A percentile compares a stretch with the other conserved stretches of the same genome.
These are phyloP conservation scores for Mycena haematopus DNA, from an alignment of 768 basidiomycete species.

Conservation along the genomic window DNA sequence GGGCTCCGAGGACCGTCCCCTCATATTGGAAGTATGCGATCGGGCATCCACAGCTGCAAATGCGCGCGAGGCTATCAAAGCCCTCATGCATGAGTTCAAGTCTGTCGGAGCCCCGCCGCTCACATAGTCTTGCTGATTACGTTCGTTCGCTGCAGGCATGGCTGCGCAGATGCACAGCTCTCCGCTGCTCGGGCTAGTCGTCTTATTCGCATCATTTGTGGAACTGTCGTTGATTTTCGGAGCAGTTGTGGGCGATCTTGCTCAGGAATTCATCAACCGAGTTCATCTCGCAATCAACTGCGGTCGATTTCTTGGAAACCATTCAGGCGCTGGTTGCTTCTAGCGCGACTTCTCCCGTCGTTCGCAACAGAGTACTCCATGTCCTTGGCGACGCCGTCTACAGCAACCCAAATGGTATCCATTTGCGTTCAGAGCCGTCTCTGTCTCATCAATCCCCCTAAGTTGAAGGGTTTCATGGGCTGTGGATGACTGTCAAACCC, in stretches of 20 bases:
- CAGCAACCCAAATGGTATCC: slow-evolving; percentile 17
- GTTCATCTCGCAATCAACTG: slow-evolving; percentile 26
- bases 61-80: slow-evolving; percentile 23
- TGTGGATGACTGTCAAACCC: slow-evolving; percentile 25
- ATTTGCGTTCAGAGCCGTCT: background rate
- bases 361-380: slow-evolving; percentile 25
- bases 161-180: slow-evolving; percentile 27
- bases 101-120: background rate
- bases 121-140: background rate
- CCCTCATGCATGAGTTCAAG: slow-evolving; percentile 29
- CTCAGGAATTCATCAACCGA: slow-evolving; percentile 26
- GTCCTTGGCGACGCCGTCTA: slow-evolving; percentile 27
- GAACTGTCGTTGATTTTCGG: background rate
- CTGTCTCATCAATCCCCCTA: background rate
- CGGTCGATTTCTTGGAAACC: slow-evolving; percentile 24
- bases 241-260: slow-evolving; percentile 26
- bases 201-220: background rate
- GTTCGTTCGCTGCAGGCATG: slow-evolving; percentile 6
- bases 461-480: slow-evolving; percentile 13
- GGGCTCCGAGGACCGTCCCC: slow-evolving; percentile 26
- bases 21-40: slow-evolving; percentile 28
- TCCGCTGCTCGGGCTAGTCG: slow-evolving; percentile 27
- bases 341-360: slow-evolving; percentile 10
- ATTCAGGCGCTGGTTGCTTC: slow-evolving; percentile 14
- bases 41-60: slow-evolving; percentile 15